Evolutionary conservation across 306 rosid species (phyloP).

Genomic region (Dalbergia cultrata): DNA sequence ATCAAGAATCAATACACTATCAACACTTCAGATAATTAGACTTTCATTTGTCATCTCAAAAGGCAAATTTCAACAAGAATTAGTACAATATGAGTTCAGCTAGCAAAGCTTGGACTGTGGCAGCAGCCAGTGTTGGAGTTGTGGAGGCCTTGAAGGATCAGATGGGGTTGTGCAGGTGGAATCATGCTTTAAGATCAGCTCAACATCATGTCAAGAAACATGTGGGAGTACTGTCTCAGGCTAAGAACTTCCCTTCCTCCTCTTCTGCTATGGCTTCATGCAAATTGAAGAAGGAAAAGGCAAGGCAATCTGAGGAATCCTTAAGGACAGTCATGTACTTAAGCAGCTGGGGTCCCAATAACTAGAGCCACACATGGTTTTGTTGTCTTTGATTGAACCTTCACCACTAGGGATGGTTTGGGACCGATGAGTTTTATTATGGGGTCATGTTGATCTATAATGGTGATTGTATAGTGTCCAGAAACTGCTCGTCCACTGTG

Average conservation of each 20-base stretch:
- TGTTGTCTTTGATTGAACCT: conserved; percentile 11
- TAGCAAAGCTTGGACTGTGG: conserved; percentile 50
- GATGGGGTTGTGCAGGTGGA: conserved; percentile 62
- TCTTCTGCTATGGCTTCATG: conserved; percentile 47
- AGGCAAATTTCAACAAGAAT: background rate
- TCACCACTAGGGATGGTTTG: background rate
- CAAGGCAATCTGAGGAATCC: conserved; percentile 70
- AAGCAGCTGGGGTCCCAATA: conserved; percentile 57
- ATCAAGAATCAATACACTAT: background rate
- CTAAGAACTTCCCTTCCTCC: conserved; percentile 51
- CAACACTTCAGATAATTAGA: background rate
- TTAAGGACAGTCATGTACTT: conserved; percentile 72
- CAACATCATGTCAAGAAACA: conserved; percentile 57
- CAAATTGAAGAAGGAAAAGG: conserved; percentile 50
- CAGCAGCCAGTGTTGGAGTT: conserved; percentile 54
- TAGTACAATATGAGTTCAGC: conserved; percentile 30
- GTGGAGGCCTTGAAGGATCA: conserved; percentile 66
- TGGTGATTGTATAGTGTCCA: conserved; percentile 25
- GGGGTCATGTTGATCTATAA: background rate
- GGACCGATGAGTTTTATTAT: background rate
- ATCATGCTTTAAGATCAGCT: conserved; percentile 42
- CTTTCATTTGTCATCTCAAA: background rate
- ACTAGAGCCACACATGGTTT: conserved; percentile 20
- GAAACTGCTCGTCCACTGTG: background rate
- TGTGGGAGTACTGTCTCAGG: conserved; percentile 48